Conservation (phyloP, 768 basidiomycete species). For the Sarcodon aspratus region DNA sequence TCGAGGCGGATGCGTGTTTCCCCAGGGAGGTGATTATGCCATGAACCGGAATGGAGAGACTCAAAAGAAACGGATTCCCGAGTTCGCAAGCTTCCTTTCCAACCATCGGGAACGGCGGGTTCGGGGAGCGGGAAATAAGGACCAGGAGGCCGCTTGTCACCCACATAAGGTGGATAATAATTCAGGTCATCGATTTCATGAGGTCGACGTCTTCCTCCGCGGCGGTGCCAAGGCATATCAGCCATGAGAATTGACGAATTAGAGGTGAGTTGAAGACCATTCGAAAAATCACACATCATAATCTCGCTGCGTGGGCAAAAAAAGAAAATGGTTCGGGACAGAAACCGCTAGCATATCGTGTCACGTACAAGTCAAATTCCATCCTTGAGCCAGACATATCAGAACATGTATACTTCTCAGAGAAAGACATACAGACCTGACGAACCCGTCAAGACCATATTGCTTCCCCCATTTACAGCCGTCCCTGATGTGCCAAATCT, state of each 20-base stretch:
- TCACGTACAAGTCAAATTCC: neutral
- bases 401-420: neutral
- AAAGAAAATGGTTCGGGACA: neutral
- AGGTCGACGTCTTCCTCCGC: too few species aligned
- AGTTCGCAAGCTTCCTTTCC: slow-evolving; percentile 4
- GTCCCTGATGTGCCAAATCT: neutral
- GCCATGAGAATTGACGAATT: neutral
- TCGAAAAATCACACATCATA: neutral
- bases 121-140: neutral
- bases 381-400: neutral
- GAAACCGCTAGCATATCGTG: neutral
- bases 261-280: neutral
- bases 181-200: neutral
- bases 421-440: neutral
- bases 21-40: slow-evolving; percentile 31
- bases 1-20: slow-evolving; percentile 33
- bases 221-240: neutral
- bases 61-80: neutral
- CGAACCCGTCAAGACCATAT: neutral
- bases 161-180: neutral
- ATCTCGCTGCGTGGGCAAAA: neutral
- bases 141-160: neutral
- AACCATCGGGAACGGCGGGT: slow-evolving; percentile 4
- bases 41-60: slow-evolving; percentile 23
- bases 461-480: neutral